These are phyloP conservation scores for Ilyonectria sp. DNA, from an alignment of 2,329 filamentous ascomycete genomes.

Conservation along the genomic window DNA sequence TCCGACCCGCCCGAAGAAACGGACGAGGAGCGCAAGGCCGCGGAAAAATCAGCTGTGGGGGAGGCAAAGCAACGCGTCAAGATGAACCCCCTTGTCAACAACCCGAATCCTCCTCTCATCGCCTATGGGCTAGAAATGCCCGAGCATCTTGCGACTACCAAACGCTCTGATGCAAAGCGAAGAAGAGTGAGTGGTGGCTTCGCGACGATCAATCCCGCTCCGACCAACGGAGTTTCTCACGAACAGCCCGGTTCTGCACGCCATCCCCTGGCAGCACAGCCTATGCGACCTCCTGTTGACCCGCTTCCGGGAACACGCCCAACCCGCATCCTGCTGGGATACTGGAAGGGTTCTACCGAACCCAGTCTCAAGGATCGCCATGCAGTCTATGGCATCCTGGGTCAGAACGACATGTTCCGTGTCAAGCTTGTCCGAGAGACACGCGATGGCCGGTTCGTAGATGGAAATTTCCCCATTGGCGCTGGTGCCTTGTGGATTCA, in stretches of 20 bases:
- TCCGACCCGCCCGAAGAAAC: slow-evolving; percentile 56
- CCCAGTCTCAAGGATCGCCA: slow-evolving; percentile 66
- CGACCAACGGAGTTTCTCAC: slow-evolving; percentile 38
- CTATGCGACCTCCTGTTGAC: slow-evolving; percentile 48
- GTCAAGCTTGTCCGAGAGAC: slow-evolving; percentile 74
- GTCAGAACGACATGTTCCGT: slow-evolving; percentile 76
- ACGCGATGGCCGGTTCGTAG: slow-evolving; percentile 70
- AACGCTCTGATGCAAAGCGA: slow-evolving; percentile 62
- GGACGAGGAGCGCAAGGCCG: slow-evolving; percentile 55
- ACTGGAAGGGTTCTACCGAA: slow-evolving; percentile 71
- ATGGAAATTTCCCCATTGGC: slow-evolving; percentile 73
- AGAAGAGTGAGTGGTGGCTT: slow-evolving; percentile 60
- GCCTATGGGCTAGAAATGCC: slow-evolving; percentile 68
- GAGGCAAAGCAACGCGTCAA: slow-evolving; percentile 63
- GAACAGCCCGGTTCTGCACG: slow-evolving; percentile 43
- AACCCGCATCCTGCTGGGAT: slow-evolving; percentile 71
- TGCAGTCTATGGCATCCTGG: slow-evolving; percentile 74
- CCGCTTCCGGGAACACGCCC: slow-evolving; percentile 68
- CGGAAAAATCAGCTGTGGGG: slow-evolving; percentile 61
- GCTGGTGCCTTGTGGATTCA: slow-evolving; percentile 75
- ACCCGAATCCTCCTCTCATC: slow-evolving; percentile 59
- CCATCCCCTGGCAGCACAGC: slow-evolving; percentile 38
- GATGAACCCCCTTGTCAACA: slow-evolving; percentile 58
- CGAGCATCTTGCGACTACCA: slow-evolving; percentile 55
- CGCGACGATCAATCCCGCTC: slow-evolving; percentile 52